Conservation (phyloP, 2,329 filamentous ascomycete genomes). For the Fusarium cyanostomum region DNA sequence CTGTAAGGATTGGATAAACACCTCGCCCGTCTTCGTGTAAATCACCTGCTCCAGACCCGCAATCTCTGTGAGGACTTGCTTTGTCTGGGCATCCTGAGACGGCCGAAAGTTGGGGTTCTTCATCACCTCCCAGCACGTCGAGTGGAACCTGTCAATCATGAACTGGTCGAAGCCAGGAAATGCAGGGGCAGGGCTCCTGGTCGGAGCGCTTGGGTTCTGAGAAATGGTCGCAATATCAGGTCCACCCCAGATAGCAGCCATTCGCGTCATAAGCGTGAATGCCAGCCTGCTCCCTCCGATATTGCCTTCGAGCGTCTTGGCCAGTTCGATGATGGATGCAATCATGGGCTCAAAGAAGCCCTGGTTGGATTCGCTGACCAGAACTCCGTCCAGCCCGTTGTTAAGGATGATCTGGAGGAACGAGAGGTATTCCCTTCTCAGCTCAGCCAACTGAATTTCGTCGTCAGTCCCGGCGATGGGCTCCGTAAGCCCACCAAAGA, state of each 20-base stretch:
- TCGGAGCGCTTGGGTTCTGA: constrained; percentile 60
- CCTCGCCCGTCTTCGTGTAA: constrained; percentile 86
- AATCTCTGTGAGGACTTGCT: constrained; percentile 88
- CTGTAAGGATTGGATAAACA: constrained; percentile 77
- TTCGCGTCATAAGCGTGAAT: constrained; percentile 82
- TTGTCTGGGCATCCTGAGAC: constrained; percentile 83
- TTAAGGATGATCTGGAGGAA: constrained; percentile 91
- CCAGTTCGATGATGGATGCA: constrained; percentile 83
- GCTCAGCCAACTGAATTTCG: constrained; percentile 90
- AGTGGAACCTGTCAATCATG: constrained; percentile 88
- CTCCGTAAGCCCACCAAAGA: constrained; percentile 86
- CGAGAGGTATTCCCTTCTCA: constrained; percentile 93
- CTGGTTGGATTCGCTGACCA: constrained; percentile 92
- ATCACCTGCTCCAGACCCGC: constrained; percentile 88
- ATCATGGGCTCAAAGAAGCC: constrained; percentile 89
- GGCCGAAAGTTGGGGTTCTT: constrained; percentile 81
- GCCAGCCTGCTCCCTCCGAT: constrained; percentile 73
- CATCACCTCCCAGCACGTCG: constrained; percentile 89
- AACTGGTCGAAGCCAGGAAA: constrained; percentile 93
- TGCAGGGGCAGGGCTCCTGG: constrained; percentile 61
- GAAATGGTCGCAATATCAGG: constrained; percentile 74
- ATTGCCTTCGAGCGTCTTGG: constrained; percentile 76
- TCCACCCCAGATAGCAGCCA: constrained; percentile 91
- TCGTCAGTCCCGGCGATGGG: constrained; percentile 92
- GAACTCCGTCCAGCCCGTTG: constrained; percentile 87